phyloP scores from a whole-genome alignment of 148 eudicot genomes.

The Rhododendron henanense region DNA sequence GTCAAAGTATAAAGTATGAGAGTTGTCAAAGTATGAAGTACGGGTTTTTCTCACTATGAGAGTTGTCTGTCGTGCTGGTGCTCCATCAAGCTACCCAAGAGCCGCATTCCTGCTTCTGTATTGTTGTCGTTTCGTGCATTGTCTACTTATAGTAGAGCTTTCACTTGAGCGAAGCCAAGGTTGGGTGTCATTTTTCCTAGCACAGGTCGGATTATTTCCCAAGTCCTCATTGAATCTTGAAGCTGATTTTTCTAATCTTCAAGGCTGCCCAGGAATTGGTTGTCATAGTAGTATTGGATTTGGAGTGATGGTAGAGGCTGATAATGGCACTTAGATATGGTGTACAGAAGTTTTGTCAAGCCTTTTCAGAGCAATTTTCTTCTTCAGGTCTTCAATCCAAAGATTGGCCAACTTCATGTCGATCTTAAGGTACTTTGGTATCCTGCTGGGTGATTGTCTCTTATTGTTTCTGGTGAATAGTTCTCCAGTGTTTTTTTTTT shows the following conservation, averaged over 20 bases:
- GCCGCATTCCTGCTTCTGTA: background rate
- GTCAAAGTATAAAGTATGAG: constrained; percentile 62
- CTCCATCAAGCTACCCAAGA: constrained; percentile 7
- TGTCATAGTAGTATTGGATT: background rate
- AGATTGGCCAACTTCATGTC: background rate
- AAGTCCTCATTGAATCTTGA: constrained; percentile 18
- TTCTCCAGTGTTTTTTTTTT: background rate
- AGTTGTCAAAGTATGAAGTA: background rate
- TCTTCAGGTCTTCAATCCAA: background rate
- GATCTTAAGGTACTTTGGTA: background rate
- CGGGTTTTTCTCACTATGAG: background rate
- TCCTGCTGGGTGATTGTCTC: background rate
- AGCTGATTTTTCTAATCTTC: constrained; percentile 19
- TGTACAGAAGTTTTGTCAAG: constrained; percentile 11
- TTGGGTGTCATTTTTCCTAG: constrained; percentile 13
- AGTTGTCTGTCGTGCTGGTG: background rate
- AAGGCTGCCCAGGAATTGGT: constrained; percentile 14
- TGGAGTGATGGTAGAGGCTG: constrained; percentile 1
- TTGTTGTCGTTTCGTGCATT: background rate
- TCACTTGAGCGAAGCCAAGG: constrained; percentile 2
- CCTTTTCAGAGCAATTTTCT: background rate
- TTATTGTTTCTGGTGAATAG: background rate
- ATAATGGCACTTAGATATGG: constrained; percentile 7
- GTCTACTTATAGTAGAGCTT: background rate
- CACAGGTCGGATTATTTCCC: constrained; percentile 1